Evolutionary conservation across 495 filamentous ascomycete genomes (phyloP).

Genomic region (Stereocaulon alpinum): DNA sequence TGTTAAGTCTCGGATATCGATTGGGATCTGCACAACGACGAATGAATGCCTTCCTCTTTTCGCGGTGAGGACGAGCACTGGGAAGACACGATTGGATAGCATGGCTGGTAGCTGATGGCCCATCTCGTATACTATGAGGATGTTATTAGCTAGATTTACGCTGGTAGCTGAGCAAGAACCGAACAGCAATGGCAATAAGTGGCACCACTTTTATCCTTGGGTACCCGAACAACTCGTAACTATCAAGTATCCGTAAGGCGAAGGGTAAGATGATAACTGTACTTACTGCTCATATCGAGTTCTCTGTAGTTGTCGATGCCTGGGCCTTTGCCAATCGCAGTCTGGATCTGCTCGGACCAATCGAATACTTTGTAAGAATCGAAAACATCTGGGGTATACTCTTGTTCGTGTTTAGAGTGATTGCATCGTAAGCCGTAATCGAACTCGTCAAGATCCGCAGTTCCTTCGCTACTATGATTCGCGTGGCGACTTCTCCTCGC

Average conservation of each 20-base stretch:
- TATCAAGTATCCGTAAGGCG: background rate
- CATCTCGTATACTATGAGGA: conserved; percentile 22
- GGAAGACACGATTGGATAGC: conserved; percentile 22
- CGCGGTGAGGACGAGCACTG: conserved; percentile 24
- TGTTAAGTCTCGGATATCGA: conserved; percentile 19
- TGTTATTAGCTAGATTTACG: background rate
- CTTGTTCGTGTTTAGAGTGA: conserved; percentile 58
- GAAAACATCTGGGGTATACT: conserved; percentile 51
- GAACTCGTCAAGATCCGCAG: conserved; percentile 60
- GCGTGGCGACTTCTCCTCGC: conserved; percentile 54
- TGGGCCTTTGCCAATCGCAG: conserved; percentile 1
- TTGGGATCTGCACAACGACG: conserved; percentile 24
- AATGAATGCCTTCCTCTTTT: conserved; percentile 17
- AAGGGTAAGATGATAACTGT: background rate
- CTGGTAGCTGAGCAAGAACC: background rate
- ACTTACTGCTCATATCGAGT: conserved; percentile 22
- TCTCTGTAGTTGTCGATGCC: conserved; percentile 17
- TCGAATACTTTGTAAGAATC: conserved; percentile 21
- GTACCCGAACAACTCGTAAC: background rate
- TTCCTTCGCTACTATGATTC: conserved; percentile 41
- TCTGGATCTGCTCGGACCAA: conserved; percentile 16
- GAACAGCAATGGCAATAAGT: background rate
- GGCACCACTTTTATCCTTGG: too few relatives aligned
- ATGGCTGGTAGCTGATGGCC: conserved; percentile 23
- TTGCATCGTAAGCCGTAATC: conserved; percentile 43